Evolutionary conservation across 78 protist genomes (phyloP).

Genomic region (Tieghemostelium lacteum): DNA sequence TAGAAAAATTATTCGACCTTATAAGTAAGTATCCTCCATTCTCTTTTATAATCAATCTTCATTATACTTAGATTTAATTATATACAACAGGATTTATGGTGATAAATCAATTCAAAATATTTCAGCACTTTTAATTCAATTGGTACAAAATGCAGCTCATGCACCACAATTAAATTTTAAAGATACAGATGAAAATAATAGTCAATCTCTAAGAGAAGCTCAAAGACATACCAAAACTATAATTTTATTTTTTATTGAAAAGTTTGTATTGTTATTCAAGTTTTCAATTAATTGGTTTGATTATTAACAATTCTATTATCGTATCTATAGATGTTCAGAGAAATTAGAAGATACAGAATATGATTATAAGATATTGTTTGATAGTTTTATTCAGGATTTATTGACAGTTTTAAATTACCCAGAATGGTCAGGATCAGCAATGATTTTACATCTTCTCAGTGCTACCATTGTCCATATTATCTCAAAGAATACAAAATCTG

Average conservation of each 20-base stretch:
- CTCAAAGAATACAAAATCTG: conserved; percentile 9
- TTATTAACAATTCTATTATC: not conserved
- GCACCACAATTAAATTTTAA: not conserved
- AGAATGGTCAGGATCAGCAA: conserved; percentile 63
- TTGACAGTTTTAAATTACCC: conserved; percentile 30
- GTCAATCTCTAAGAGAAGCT: not conserved
- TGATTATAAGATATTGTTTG: conserved; percentile 40
- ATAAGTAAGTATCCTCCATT: not conserved
- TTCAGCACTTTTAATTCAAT: conserved; percentile 48
- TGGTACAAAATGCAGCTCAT: conserved; percentile 40
- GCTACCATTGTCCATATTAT: conserved; percentile 10
- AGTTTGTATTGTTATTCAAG: conserved; percentile 1
- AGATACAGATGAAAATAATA: not conserved
- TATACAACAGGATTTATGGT: not conserved
- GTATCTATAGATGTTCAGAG: conserved; percentile 17
- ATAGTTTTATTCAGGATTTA: conserved; percentile 53
- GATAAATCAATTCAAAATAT: conserved; percentile 55
- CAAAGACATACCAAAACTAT: conserved; percentile 10
- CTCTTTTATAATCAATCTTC: not conserved
- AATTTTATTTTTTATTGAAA: conserved; percentile 50
- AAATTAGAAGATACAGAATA: conserved; percentile 11
- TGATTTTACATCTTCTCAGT: conserved; percentile 31
- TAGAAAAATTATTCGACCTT: conserved; percentile 23
- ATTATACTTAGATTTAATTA: not conserved
- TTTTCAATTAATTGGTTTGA: not conserved